Percentiles rank a stretch among this genome's conserved stretches.
Conservation (phyloP, 2,329 filamentous ascomycete species). For the Fonsecaea erecta region DNA sequence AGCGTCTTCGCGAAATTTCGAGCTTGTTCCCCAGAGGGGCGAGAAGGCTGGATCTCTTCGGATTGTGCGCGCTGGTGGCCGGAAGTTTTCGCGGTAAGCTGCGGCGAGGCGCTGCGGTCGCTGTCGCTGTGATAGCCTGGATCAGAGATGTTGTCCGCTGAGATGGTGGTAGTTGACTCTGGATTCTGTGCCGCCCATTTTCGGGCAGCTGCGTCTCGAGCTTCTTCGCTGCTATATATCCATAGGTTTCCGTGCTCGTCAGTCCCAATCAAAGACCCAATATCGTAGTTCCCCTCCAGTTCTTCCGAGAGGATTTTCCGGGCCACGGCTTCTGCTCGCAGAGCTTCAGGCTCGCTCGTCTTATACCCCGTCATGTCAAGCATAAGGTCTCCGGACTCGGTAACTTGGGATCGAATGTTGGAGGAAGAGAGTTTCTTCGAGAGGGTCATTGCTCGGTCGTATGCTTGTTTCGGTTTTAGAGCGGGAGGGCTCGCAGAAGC, state of each 20-base stretch:
- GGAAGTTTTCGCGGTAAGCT: slow-evolving; percentile 64
- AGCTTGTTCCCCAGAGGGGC: slow-evolving; percentile 67
- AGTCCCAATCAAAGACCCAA: slow-evolving; percentile 90
- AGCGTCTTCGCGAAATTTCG: slow-evolving; percentile 96
- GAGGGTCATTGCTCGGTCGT: slow-evolving; percentile 79
- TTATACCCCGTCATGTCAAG: slow-evolving; percentile 98
- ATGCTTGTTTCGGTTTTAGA: slow-evolving; percentile 72
- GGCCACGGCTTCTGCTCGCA: slow-evolving; percentile 90
- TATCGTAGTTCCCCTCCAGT: slow-evolving; percentile 92
- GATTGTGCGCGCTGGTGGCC: slow-evolving; percentile 64
- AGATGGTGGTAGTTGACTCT: slow-evolving; percentile 54
- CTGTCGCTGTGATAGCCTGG: slow-evolving; percentile 95
- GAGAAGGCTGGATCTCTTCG: slow-evolving; percentile 59
- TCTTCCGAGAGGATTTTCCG: slow-evolving; percentile 91
- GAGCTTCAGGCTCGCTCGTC: slow-evolving; percentile 86
- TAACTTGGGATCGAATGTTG: slow-evolving; percentile 93
- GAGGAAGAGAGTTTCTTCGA: slow-evolving; percentile 86
- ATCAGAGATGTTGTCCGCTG: slow-evolving; percentile 83
- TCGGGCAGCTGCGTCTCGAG: slow-evolving; percentile 84
- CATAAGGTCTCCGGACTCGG: slow-evolving; percentile 91
- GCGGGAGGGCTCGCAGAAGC: slow-evolving; percentile 76
- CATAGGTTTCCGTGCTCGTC: slow-evolving; percentile 97
- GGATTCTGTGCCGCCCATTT: slow-evolving; percentile 59
- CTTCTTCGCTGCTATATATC: slow-evolving; percentile 98
- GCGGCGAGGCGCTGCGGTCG: slow-evolving; percentile 59